Evolutionary conservation across 495 filamentous ascomycete species (phyloP).

Genomic region (Xylona heveae): DNA sequence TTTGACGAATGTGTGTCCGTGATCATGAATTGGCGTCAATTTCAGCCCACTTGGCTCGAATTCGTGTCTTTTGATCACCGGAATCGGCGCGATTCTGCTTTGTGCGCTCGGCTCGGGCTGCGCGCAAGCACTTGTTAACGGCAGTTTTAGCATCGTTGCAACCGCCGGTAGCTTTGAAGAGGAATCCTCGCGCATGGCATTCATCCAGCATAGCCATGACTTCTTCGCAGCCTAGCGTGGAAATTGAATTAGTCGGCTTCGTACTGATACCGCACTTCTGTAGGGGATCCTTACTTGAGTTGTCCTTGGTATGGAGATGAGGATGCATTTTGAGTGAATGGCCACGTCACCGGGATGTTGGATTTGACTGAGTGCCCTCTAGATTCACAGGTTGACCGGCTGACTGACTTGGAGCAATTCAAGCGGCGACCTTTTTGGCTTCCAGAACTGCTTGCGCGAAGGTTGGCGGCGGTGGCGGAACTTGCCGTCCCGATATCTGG

Average conservation of each 20-base stretch:
- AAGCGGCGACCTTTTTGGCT: too few species aligned
- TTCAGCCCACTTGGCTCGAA: conserved; percentile 60
- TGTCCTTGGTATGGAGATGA: conserved; percentile 80
- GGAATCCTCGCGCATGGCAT: conserved; percentile 81
- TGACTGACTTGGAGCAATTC: too few species aligned
- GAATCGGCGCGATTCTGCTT: conserved; percentile 54
- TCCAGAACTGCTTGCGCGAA: too few species aligned
- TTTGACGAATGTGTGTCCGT: too few species aligned
- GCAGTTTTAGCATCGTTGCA: conserved; percentile 71
- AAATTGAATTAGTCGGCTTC: conserved; percentile 3
- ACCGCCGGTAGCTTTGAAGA: conserved; percentile 70
- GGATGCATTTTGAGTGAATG: conserved; percentile 64
- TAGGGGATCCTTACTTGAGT: conserved; percentile 36
- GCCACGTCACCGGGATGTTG: too few species aligned
- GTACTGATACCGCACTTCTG: conserved; percentile 2
- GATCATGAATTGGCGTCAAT: conserved; percentile 54
- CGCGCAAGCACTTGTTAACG: conserved; percentile 63
- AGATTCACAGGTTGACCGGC: too few species aligned
- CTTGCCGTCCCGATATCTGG: too few species aligned
- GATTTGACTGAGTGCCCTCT: too few species aligned
- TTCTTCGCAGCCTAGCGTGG: conserved; percentile 59
- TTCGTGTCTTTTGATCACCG: conserved; percentile 38
- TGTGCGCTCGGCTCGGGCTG: conserved; percentile 56
- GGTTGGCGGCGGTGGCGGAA: too few species aligned
- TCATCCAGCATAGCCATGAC: conserved; percentile 85